These are phyloP conservation scores for Boletus fagicola DNA, from an alignment of 768 basidiomycete genomes.

Conservation along the genomic window DNA sequence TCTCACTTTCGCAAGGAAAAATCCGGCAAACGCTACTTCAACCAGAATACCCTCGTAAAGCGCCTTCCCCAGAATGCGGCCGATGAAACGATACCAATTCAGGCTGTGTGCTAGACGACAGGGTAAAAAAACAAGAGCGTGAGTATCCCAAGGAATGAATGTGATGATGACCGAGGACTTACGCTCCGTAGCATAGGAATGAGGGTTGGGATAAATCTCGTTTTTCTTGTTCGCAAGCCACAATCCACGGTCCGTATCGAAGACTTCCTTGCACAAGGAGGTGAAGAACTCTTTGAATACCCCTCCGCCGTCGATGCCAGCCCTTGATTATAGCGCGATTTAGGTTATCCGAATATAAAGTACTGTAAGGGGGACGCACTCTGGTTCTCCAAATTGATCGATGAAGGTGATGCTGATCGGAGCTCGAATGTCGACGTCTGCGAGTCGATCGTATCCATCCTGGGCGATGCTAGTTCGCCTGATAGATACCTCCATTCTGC, in stretches of 20 bases:
- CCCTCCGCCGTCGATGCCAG: conserved; percentile 94
- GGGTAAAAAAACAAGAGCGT: neutral
- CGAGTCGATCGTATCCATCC: conserved; percentile 86
- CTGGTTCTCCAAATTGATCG: conserved; percentile 82
- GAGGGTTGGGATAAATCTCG: conserved; percentile 93
- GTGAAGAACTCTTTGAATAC: conserved; percentile 99
- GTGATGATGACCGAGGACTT: conserved; percentile 24
- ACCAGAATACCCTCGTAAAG: conserved; percentile 95
- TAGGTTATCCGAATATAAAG: neutral
- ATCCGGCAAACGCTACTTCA: conserved; percentile 92
- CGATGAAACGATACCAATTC: conserved; percentile 92
- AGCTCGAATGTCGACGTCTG: conserved; percentile 75
- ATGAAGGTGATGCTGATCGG: conserved; percentile 88
- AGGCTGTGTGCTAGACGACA: conserved; percentile 66
- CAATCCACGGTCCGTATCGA: conserved; percentile 90
- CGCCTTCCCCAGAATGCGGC: conserved; percentile 92
- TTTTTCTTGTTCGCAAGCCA: conserved; percentile 92
- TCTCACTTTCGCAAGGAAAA: conserved; percentile 84
- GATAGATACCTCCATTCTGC: conserved; percentile 29
- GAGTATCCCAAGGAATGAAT: neutral
- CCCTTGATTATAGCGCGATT: conserved; percentile 40
- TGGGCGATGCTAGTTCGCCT: conserved; percentile 78
- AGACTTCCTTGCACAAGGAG: conserved; percentile 87
- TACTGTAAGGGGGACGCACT: conserved; percentile 50
- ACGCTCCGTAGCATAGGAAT: conserved; percentile 88